Base-by-base conservation (phyloP, 73 alveolate genomes). In the Breviolum minutum region DNA sequence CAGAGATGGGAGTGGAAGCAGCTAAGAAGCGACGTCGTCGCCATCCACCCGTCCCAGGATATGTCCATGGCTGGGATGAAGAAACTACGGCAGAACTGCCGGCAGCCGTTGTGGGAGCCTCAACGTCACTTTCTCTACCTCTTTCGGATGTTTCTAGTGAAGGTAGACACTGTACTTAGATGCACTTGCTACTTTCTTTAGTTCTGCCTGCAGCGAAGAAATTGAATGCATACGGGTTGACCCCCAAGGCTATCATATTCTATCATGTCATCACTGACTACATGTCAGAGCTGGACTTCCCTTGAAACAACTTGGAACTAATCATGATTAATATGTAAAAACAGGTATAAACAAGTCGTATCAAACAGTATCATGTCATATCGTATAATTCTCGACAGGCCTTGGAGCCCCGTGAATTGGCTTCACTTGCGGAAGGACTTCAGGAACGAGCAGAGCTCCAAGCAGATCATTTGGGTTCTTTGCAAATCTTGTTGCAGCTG, bases 31-130 rank as follows among this genome's bases (percentile, higher is more conserved):
- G 94, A 8, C 61, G 81, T 6, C 79, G 69, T 8, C 94, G 94
- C 76, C 32, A n/a, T 11, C 94, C 63, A 32, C 94, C 63, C 48
- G 24, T 26, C 40, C 97, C 97, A 14, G 97, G 97, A 16, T 77
- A 91, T 29, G 97, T 91, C 40, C 24, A 73, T 14, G 97, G 97
- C 89, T 71, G 71, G 7, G 97, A 91, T 22, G 87, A 69, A 62
- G 64, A 73, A 40, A 91, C 54, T 69, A 80, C 68, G 40, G 69
- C 89, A 16, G 87, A 91, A 27, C 22, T 73, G 48, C 27, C 77
- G 5, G 97, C 71, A 17, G 88, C 66, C 6, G 40, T 61, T 30
- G 66, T 20, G 20, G 84, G 68, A 83, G 68, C 79, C 40, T 13
- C 82, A 29, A 73, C 17, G 24, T 19, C 82, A 22, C 1, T 73